Percentiles rank a stretch among this genome's conserved stretches.
Conservation (phyloP, 257 asterid species). For the Lantana camara region DNA sequence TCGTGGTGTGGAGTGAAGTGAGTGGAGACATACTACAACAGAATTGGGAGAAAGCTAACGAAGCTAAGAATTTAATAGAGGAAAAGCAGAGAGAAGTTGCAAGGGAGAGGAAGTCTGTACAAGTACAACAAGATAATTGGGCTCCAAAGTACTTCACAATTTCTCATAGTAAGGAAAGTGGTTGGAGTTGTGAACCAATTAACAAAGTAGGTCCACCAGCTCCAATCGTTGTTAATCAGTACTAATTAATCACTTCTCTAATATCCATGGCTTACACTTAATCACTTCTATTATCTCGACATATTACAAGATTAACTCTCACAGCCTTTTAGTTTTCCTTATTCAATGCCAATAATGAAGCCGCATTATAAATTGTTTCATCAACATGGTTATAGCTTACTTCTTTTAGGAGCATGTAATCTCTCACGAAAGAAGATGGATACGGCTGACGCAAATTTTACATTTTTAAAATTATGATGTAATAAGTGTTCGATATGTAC, state of each 20-base stretch:
- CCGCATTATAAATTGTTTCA: no score
- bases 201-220: conserved; percentile 53
- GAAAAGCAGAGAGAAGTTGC: conserved; percentile 65
- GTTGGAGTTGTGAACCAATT: conserved; percentile 66
- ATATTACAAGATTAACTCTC: no score
- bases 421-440: no score
- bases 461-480: no score
- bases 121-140: conserved; percentile 47
- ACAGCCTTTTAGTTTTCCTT: no score
- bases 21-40: conserved; percentile 56
- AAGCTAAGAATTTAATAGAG: conserved; percentile 59
- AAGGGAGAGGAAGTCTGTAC: conserved; percentile 39
- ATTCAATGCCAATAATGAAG: no score
- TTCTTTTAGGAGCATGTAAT: no score
- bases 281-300: no score
- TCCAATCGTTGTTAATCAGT: conserved; percentile 62
- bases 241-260: conserved; percentile 3
- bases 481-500: no score
- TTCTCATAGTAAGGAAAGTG: conserved; percentile 56
- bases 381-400: no score
- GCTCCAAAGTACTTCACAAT: conserved; percentile 59
- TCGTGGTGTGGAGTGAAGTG: conserved; percentile 71
- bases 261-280: no score
- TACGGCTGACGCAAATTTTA: no score
- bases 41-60: conserved; percentile 72